A percentile compares a stretch with the other conserved stretches of the same genome.
These are phyloP conservation scores for Podospora pseudopauciseta DNA, from an alignment of 495 filamentous ascomycete genomes.

Conservation along the genomic window DNA sequence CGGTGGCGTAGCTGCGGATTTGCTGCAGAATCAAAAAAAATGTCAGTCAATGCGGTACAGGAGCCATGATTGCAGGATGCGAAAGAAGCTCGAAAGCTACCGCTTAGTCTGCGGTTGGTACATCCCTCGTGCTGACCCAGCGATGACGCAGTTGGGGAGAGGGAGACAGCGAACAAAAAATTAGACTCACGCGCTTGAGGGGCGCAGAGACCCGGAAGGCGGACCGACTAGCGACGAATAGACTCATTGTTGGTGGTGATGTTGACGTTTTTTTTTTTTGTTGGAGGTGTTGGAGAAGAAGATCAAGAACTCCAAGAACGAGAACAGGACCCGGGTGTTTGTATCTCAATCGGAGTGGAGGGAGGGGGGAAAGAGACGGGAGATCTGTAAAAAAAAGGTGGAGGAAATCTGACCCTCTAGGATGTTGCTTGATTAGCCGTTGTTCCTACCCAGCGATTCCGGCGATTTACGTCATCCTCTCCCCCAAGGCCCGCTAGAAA, in stretches of 20 bases:
- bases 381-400: slow-evolving; percentile 6
- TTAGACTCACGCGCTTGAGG: slow-evolving; percentile 31
- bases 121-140: neutral
- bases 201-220: slow-evolving; percentile 31
- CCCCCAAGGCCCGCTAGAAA: neutral
- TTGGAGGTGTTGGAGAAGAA: neutral
- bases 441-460: neutral
- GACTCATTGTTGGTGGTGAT: slow-evolving; percentile 28
- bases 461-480: neutral
- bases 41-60: neutral
- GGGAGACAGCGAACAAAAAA: slow-evolving; percentile 5
- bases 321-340: neutral
- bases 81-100: neutral
- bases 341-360: neutral
- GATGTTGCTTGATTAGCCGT: neutral
- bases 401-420: neutral
- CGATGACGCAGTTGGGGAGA: neutral
- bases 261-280: neutral
- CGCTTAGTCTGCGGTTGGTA: neutral
- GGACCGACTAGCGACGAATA: slow-evolving; percentile 33
- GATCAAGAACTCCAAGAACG: neutral
- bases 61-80: neutral
- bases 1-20: slow-evolving; percentile 53
- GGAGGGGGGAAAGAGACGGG: neutral
- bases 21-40: neutral